phyloP scores from a whole-genome alignment of 768 basidiomycete genomes.

The Tephrocybe sp. region DNA sequence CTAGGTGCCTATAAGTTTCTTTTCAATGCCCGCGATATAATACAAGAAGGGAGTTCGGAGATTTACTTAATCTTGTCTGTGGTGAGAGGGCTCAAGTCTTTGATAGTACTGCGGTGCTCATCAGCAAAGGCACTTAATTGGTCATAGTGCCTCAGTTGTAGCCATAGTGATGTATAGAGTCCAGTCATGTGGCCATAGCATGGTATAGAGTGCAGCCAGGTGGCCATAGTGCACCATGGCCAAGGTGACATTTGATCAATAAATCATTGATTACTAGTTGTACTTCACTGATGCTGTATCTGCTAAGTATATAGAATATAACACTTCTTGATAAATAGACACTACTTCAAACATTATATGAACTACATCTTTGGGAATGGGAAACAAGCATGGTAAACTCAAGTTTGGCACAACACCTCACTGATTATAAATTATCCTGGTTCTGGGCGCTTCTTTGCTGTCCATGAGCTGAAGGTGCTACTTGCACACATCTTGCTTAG shows the following conservation, averaged over 20 bases:
- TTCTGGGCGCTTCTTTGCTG: conserved; percentile 41
- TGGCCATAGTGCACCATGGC: too few species aligned
- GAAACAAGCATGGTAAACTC: conserved; percentile 8
- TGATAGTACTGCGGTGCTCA: conserved; percentile 12
- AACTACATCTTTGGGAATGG: conserved; percentile 12
- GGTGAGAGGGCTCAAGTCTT: not conserved
- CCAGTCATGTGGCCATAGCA: too few species aligned
- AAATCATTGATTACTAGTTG: too few species aligned
- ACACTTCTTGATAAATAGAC: too few species aligned
- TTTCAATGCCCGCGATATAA: conserved; percentile 19
- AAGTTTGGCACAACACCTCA: not conserved
- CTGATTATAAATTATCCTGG: conserved; percentile 8
- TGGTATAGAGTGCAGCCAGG: too few species aligned
- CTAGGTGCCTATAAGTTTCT: conserved; percentile 24
- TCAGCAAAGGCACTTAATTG: too few species aligned
- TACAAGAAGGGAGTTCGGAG: conserved; percentile 30
- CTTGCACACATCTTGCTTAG: conserved; percentile 31
- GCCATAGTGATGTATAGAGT: too few species aligned
- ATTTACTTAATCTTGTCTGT: conserved; percentile 10
- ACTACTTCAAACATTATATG: too few species aligned
- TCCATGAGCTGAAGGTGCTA: conserved; percentile 34
- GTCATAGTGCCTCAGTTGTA: too few species aligned
- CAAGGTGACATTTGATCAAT: too few species aligned
- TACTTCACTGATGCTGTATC: too few species aligned
- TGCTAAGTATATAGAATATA: too few species aligned